Percentiles rank a stretch among this genome's conserved stretches.
These are phyloP conservation scores for Candida takata DNA, from an alignment of 805 yeast genomes.

Conservation along the genomic window DNA sequence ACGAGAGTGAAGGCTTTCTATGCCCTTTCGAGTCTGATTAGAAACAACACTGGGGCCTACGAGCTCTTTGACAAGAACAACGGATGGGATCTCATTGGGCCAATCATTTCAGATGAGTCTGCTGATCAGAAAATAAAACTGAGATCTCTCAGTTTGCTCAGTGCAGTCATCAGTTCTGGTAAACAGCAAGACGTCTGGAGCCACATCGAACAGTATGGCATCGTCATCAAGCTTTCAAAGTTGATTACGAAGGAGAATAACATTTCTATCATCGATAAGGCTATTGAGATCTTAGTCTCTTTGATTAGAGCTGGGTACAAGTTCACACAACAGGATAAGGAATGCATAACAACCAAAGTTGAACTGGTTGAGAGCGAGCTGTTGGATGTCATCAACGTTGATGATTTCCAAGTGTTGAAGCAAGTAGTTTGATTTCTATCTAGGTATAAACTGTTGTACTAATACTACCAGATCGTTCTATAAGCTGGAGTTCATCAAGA, in stretches of 20 bases:
- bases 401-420: slow-evolving; percentile 45
- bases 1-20: slow-evolving; percentile 57
- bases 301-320: slow-evolving; percentile 37
- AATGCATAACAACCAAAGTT: slow-evolving; percentile 30
- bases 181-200: slow-evolving; percentile 30
- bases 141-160: slow-evolving; percentile 48
- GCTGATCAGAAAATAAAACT: slow-evolving; percentile 37
- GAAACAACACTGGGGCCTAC: slow-evolving; percentile 59
- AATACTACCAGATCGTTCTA: slow-evolving; percentile 16
- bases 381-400: slow-evolving; percentile 44
- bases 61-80: slow-evolving; percentile 43
- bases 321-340: slow-evolving; percentile 39
- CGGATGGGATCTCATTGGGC: slow-evolving; percentile 57
- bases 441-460: slow-evolving; percentile 9
- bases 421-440: slow-evolving; percentile 26
- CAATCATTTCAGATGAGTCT: slow-evolving; percentile 16
- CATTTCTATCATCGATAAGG: slow-evolving; percentile 50
- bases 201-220: slow-evolving; percentile 29
- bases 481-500: slow-evolving; percentile 17
- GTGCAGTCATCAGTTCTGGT: slow-evolving; percentile 54
- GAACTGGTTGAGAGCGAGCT: slow-evolving; percentile 31
- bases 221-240: slow-evolving; percentile 23
- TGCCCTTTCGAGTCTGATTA: slow-evolving; percentile 66
- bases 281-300: slow-evolving; percentile 42
- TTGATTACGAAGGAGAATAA: slow-evolving; percentile 25